Conservation (phyloP, 129 eudicot genomes). For the Tagetes erecta region DNA sequence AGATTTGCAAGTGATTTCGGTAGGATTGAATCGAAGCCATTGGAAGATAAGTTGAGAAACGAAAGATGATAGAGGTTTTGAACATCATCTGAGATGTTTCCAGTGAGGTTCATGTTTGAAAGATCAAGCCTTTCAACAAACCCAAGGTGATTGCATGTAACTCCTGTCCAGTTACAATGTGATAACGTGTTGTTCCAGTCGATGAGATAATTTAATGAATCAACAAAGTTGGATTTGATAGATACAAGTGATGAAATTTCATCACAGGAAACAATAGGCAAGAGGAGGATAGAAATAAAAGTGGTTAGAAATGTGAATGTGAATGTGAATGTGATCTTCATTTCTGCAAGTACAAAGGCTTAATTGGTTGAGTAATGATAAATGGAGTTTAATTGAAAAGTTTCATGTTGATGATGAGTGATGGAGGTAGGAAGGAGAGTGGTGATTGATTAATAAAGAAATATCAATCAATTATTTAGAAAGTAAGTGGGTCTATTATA, state of each 20-base stretch:
- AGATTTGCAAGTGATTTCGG: slow-evolving; percentile 58
- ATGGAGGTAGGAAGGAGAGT: slow-evolving; percentile 19
- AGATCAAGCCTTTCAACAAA: slow-evolving; percentile 55
- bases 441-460: slow-evolving; percentile 45
- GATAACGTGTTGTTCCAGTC: slow-evolving; percentile 47
- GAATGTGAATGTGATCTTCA: slow-evolving; percentile 23
- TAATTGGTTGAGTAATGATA: not conserved
- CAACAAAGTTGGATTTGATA: slow-evolving; percentile 57
- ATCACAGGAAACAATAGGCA: slow-evolving; percentile 28
- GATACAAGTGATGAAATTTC: slow-evolving; percentile 50
- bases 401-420: slow-evolving; percentile 18
- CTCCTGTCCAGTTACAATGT: slow-evolving; percentile 72
- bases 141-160: slow-evolving; percentile 58
- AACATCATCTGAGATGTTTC: slow-evolving; percentile 50
- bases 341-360: slow-evolving; percentile 20
- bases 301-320: slow-evolving; percentile 3
- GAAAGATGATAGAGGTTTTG: slow-evolving; percentile 45
- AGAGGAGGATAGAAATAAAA: slow-evolving; percentile 34
- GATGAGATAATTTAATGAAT: slow-evolving; percentile 50
- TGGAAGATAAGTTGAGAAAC: slow-evolving; percentile 56
- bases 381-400: slow-evolving; percentile 10
- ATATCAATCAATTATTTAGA: slow-evolving; percentile 29
- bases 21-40: slow-evolving; percentile 47
- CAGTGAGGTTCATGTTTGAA: slow-evolving; percentile 82
- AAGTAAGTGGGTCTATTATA: slow-evolving; percentile 40